Evolutionary conservation across 2,329 filamentous ascomycete species (phyloP), one percentile per base, ranked within the genome.

Genomic region (Xylaria sp.): DNA sequence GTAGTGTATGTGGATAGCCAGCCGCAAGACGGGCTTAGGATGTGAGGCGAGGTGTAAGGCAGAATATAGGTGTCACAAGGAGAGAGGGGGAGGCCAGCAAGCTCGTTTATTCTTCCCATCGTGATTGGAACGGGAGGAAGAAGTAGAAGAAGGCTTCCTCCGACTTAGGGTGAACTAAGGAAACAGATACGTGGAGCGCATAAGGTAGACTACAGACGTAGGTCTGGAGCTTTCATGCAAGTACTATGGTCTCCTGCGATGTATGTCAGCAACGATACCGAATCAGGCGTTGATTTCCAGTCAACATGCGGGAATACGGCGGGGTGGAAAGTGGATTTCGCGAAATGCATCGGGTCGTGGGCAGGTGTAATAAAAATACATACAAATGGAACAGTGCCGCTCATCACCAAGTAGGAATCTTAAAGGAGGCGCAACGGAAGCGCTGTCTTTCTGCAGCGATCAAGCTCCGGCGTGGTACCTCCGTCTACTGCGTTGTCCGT

Each of bases 221-320:
- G 54, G 54, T 67, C 54, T 32, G 32, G 51, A n/a, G 37, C 10
- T 40, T 27, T 64, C 68, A 69, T 68, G 68, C 68, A 68, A 64
- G 57, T 42, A 16, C 50, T 54, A 66, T 48, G 60, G 64, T 58
- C 25, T 63, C n/a, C 59, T 42, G 58, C 44, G 58, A 69, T 69
- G 68, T 70, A 70, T 65, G 68, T 70, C 68, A 70, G 68, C 68
- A 64, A n/a, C 37, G 37, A 16, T n/a, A 25, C 60, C 68, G 60
- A 68, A 69, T 69, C 60, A 68, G 68, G 47, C 29, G 12, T 23
- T 23, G 59, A 63, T 50, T 53, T 59, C 23, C 53, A 16, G 29
- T 55, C 61, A 51, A 62, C 51, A 59, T 68, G 61, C 37, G 65
- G 57, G 57, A 59, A 54, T 64, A 59, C 18, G 65, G 53, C 63